Evolutionary conservation across 768 basidiomycete genomes (phyloP), one percentile per base, ranked within the genome.

Genomic region (Pisolithus marmoratus): DNA sequence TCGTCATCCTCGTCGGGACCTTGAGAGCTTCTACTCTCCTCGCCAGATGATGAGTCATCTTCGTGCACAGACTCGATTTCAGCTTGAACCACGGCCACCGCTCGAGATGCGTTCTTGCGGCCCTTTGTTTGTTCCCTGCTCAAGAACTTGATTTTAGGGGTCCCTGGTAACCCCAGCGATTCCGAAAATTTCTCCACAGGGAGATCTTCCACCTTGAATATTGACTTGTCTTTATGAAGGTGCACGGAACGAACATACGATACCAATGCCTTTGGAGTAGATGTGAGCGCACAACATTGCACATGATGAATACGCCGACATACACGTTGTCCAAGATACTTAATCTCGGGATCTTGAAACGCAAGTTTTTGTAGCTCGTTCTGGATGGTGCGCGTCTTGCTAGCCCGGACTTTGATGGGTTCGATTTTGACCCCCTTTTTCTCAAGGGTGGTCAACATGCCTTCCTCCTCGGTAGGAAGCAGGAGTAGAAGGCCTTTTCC

Each of bases 271-370:
- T 97, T 63, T 5, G 41, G 7, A 44, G 14, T 1, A 17, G n/a
- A 8, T 22, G 1, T 38, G 36, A 53, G 41, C 37, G 0, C 2
- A 2, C 27, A 0, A 4, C 1, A 36, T 38, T 7, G 4, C 1
- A 29, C 5, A 26, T 17, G 36, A 17, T 2, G 34, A 26, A 43
- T 53, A 20, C 34, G 38, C 38, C 36, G 27, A 77, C 84, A 52
- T 60, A 94, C 94, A 50, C 91, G 74, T 66, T 98, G 95, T 9
- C 87, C 96, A 9, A 99, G 80, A 67, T 97, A 96, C 66, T 98
- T 99, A 70, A 97, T 85, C 68, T 99, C 94, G 0, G 94, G 90
- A 53, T 94, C 93, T 71, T 93, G 84, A 72, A 98, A 99, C 0
- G 89, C 87, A 36, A 96, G 80, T 49, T 83, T 91, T 69, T 99